Base-by-base conservation (phyloP, 148 eudicot species). In the Persicaria maculosa region DNA sequence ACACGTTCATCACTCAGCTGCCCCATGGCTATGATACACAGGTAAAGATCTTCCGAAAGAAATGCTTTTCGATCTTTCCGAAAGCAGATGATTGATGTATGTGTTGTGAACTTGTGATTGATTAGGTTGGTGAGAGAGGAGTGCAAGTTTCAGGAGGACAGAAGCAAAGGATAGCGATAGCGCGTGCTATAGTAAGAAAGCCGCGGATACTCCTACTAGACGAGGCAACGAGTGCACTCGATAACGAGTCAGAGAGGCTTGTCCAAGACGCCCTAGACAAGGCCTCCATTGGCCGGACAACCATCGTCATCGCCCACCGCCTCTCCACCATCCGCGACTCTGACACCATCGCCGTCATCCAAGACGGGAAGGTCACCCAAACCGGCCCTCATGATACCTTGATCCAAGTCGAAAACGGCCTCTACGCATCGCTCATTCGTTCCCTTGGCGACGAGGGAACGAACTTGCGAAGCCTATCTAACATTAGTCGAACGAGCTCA, bases 101-200 rank as follows among this genome's bases (percentile, higher is more conserved):
- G 74, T 22, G 7, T 45, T 19, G 46, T 44, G 46, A 11, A 3
- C 9, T 17, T 12, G 7, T 36, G 2, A 31, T 74, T 36, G 8
- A 36, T 14, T 72, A 86, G 89, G 89, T 84, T 5, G 89, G 87
- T 1, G 89, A 86, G 78, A 78, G 87, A 68, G 89, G 89, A 0
- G 84, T 80, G 7, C 89, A 86, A 78, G 76, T 86, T 79, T 86
- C 89, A 0, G 89, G 89, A 12, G 89, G 89, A 4, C 89, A 86
- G 20, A 86, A 84, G 79, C 89, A 86, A 77, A 78, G 89, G 61
- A 86, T 86, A 50, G 87, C 87, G 20, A 86, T 86, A 9, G 89
- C 89, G 17, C 79, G 89, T 44, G 89, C 89, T 50, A 77, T 86
- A 52, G 77, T 86, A 58, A 80, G 80, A 19, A 57, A 85, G 16